Evolutionary conservation across 352 stramenopile genomes (phyloP).

Genomic region (Phytophthora pseudosyringae): DNA sequence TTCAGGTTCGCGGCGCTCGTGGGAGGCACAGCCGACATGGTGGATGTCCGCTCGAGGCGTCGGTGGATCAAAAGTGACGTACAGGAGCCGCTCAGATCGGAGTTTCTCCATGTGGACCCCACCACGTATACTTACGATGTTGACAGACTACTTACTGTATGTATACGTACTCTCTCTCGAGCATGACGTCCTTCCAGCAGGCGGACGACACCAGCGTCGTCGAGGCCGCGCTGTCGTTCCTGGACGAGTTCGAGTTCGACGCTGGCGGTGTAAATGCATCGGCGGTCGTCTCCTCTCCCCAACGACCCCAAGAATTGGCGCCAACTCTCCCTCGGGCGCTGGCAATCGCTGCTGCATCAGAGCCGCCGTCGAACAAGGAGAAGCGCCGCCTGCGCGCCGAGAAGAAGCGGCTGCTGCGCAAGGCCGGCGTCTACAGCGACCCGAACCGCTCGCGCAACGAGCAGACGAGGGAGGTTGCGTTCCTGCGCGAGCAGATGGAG

Average conservation of each 20-base stretch:
- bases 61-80: slow-evolving; percentile 13
- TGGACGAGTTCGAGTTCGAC: slow-evolving; percentile 31
- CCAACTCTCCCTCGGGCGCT: not conserved
- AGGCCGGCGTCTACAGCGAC: slow-evolving; percentile 26
- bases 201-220: slow-evolving; percentile 21
- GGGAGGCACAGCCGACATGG: slow-evolving; percentile 29
- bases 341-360: not conserved
- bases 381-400: slow-evolving; percentile 13
- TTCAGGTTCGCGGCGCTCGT: slow-evolving; percentile 40
- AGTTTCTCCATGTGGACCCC: slow-evolving; percentile 21
- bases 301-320: not conserved
- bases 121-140: too few relatives aligned
- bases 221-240: slow-evolving; percentile 33
- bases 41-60: not conserved
- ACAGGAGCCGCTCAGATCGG: slow-evolving; percentile 12
- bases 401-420: slow-evolving; percentile 23
- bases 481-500: slow-evolving; percentile 40
- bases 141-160: not conserved
- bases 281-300: not conserved
- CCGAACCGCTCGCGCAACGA: slow-evolving; percentile 39
- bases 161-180: not conserved
- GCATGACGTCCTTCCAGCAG: slow-evolving; percentile 16
- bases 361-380: slow-evolving; percentile 17
- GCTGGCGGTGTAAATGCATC: not conserved
- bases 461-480: slow-evolving; percentile 42